phyloP scores from a whole-genome alignment of 495 filamentous ascomycete genomes.

The Chlorociboria aeruginascens region DNA sequence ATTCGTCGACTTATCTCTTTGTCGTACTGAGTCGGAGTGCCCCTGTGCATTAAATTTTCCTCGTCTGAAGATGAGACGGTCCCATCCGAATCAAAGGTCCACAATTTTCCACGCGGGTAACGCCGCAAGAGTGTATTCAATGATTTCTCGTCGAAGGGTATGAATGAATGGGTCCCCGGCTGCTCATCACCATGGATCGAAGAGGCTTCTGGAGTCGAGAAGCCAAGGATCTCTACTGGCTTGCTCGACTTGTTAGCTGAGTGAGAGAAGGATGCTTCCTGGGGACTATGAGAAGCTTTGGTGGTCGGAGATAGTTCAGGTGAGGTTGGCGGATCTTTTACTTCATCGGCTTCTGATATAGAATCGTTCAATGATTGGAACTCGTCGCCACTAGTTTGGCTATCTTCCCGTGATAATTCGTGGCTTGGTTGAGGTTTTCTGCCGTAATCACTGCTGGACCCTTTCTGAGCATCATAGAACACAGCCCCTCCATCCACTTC shows the following conservation, averaged over 20 bases:
- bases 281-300: not conserved
- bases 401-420: not conserved
- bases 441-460: slow-evolving; percentile 3
- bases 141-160: slow-evolving; percentile 11
- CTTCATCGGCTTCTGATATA: not conserved
- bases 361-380: not conserved
- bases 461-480: slow-evolving; percentile 32
- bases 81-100: slow-evolving; percentile 38
- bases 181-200: slow-evolving; percentile 17
- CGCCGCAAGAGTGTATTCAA: slow-evolving; percentile 34
- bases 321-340: not conserved
- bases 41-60: slow-evolving; percentile 6
- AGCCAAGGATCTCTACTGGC: slow-evolving; percentile 22
- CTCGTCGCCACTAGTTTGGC: slow-evolving; percentile 5
- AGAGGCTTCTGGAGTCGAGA: slow-evolving; percentile 21
- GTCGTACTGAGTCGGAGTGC: not conserved
- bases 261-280: slow-evolving; percentile 2
- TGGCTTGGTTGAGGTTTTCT: not conserved
- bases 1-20: slow-evolving; percentile 4
- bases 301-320: not conserved
- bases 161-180: slow-evolving; percentile 7
- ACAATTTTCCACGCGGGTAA: slow-evolving; percentile 49
- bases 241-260: slow-evolving; percentile 2
- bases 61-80: slow-evolving; percentile 14
- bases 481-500: slow-evolving; percentile 43